Percentiles rank a stretch among this genome's conserved stretches.
Conservation (phyloP, 2,329 filamentous ascomycete genomes). For the Bipolaris bicolor region DNA sequence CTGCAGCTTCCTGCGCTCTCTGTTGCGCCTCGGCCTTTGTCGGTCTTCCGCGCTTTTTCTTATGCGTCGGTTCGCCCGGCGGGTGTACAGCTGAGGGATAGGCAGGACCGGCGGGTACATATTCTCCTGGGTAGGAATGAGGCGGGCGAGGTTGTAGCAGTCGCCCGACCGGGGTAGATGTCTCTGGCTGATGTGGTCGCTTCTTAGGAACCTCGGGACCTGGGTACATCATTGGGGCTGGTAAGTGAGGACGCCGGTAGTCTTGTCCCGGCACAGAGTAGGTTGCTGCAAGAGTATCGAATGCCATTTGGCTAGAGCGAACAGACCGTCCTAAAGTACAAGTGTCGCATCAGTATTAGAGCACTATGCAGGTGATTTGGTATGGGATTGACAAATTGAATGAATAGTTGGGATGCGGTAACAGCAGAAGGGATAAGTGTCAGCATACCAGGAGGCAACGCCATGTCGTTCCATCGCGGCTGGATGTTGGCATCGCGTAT, state of each 20-base stretch:
- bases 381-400: not conserved
- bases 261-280: slow-evolving; percentile 28
- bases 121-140: slow-evolving; percentile 43
- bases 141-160: slow-evolving; percentile 55
- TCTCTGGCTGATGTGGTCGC: slow-evolving; percentile 44
- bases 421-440: not conserved
- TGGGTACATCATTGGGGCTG: slow-evolving; percentile 40
- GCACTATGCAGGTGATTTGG: not conserved
- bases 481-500: slow-evolving; percentile 53
- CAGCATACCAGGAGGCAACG: slow-evolving; percentile 57
- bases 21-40: slow-evolving; percentile 56
- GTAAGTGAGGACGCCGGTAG: slow-evolving; percentile 39
- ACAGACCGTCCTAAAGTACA: slow-evolving; percentile 43
- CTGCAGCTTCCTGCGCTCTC: slow-evolving; percentile 51
- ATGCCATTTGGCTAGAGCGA: slow-evolving; percentile 46
- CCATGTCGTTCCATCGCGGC: slow-evolving; percentile 57
- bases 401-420: not conserved
- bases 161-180: slow-evolving; percentile 46
- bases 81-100: slow-evolving; percentile 38
- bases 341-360: slow-evolving; percentile 17
- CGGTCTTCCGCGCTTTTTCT: slow-evolving; percentile 57
- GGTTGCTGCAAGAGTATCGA: slow-evolving; percentile 36
- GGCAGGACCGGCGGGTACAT: slow-evolving; percentile 33
- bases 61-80: slow-evolving; percentile 47
- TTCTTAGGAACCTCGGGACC: slow-evolving; percentile 45